These are phyloP conservation scores for Rhodotorula sp. DNA, from an alignment of 1,284 basidiomycete species.

Conservation along the genomic window DNA sequence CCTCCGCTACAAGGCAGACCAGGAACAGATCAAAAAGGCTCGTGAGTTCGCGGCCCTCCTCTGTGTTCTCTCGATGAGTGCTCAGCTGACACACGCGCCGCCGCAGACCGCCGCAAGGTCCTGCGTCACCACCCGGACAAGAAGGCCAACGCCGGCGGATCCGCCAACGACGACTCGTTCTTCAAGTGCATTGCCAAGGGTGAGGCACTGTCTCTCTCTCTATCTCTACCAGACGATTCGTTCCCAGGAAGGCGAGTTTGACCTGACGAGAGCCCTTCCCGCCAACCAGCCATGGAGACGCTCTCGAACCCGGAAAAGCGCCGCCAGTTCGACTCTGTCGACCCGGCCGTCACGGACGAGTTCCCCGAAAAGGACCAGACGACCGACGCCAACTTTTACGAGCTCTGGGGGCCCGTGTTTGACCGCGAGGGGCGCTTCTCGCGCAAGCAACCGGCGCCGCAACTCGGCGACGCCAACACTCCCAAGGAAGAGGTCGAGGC, in stretches of 20 bases:
- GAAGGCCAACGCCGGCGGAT: constrained; percentile 73
- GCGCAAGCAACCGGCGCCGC: constrained; percentile 79
- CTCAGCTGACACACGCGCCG: neutral
- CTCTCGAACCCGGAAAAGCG: constrained; percentile 83
- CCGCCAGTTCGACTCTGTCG: constrained; percentile 95
- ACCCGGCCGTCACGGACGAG: constrained; percentile 79
- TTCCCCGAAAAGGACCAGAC: constrained; percentile 62
- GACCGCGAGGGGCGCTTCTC: constrained; percentile 91
- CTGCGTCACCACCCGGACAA: constrained; percentile 99
- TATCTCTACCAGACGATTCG: too few relatives aligned
- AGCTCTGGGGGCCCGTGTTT: constrained; percentile 72
- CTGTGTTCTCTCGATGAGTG: neutral
- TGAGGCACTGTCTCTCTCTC: constrained; percentile 27
- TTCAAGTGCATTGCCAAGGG: constrained; percentile 99
- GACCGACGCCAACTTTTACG: constrained; percentile 68
- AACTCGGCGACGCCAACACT: constrained; percentile 70
- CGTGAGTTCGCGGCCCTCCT: too few relatives aligned
- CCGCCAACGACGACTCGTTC: constrained; percentile 92
- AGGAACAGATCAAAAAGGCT: constrained; percentile 93
- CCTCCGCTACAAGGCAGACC: constrained; percentile 81
- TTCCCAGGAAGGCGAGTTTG: neutral
- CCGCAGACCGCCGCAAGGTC: constrained; percentile 91
- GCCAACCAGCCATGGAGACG: constrained; percentile 62
- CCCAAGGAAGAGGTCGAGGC: constrained; percentile 80
- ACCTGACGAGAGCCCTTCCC: neutral